phyloP scores from a whole-genome alignment of 2,329 filamentous ascomycete species.

The Ophiognomonia clavigignenti-juglandacearum region DNA sequence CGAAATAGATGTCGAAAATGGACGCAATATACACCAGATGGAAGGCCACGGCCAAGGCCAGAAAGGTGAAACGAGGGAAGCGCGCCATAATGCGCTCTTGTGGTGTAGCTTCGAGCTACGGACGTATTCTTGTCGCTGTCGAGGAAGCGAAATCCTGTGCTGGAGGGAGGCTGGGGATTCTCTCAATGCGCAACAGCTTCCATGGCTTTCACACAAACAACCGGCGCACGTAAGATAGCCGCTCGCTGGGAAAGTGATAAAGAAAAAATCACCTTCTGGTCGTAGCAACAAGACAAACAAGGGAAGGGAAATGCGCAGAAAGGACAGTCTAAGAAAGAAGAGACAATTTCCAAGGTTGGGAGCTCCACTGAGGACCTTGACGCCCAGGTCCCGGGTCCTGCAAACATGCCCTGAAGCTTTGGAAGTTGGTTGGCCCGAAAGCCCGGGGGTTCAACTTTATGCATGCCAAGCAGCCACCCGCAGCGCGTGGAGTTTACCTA shows the following conservation, averaged over 20 bases:
- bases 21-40: constrained; percentile 91
- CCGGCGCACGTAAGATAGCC: too few species aligned
- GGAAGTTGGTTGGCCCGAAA: too few species aligned
- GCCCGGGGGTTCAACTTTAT: too few species aligned
- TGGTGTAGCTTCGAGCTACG: constrained; percentile 9
- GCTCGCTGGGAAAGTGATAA: too few species aligned
- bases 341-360: not conserved
- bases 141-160: not conserved
- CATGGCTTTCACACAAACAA: constrained; percentile 7
- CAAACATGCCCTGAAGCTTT: too few species aligned
- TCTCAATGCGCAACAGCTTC: constrained; percentile 4
- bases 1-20: constrained; percentile 98
- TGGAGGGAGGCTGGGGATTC: not conserved
- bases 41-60: constrained; percentile 85
- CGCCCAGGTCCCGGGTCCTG: too few species aligned
- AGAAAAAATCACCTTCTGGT: too few species aligned
- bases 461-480: too few species aligned
- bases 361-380: constrained; percentile 8
- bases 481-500: too few species aligned
- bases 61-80: constrained; percentile 69
- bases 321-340: not conserved
- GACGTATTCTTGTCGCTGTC: not conserved
- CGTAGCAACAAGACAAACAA: too few species aligned
- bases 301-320: not conserved
- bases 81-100: constrained; percentile 41